Base-by-base conservation (phyloP, 129 eudicot genomes). In the Artemisia argyi region DNA sequence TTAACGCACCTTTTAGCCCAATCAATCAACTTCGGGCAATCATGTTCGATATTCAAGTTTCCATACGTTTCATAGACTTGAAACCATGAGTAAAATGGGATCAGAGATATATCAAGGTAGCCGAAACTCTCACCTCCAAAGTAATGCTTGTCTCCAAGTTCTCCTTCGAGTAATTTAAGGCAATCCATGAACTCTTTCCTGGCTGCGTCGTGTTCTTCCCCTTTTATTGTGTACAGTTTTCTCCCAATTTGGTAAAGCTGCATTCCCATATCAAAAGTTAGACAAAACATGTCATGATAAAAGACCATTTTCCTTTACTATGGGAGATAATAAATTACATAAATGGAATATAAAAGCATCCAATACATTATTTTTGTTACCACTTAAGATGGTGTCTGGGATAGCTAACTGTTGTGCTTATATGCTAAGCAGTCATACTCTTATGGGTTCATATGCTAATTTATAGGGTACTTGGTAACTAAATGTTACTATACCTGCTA, bases 1-100 rank as follows among this genome's bases (percentile, higher is more conserved):
- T 79, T 55, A 69, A 79, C 22, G 78, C 88, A 84, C 39, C 85
- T 83, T 18, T 66, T 83, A 15, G 54, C 82, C 87, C 87, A 83
- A 18, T 60, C 61, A 17, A 83, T 62, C 60, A 84, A 62, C 47
- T 80, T 80, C 2, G 88, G 80, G 65, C 80, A 84, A 49, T 84
- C 88, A 7, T 30, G 50, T 17, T 67, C 79, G 11, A 80, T 12
- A 48, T 75, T 80, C 62, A 80, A 71, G 30, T 73, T 65, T 1
- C 80, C 85, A 28, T 65, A 72, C 1, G 69, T 80, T 68, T 80
- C 85, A 20, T 66, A 72, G 1, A 79, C 73, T 18, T 75, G 53
- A 80, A 83, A 83, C 82, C 84, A 71, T 66, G 73, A 39, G 58
- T 65, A 73, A 50, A 83, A 83, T 22, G 80, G 71, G 60, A 73